Evolutionary conservation across 208 protist species (phyloP), one percentile per base, ranked within the genome.

Genomic region (Crithidia expoeki): DNA sequence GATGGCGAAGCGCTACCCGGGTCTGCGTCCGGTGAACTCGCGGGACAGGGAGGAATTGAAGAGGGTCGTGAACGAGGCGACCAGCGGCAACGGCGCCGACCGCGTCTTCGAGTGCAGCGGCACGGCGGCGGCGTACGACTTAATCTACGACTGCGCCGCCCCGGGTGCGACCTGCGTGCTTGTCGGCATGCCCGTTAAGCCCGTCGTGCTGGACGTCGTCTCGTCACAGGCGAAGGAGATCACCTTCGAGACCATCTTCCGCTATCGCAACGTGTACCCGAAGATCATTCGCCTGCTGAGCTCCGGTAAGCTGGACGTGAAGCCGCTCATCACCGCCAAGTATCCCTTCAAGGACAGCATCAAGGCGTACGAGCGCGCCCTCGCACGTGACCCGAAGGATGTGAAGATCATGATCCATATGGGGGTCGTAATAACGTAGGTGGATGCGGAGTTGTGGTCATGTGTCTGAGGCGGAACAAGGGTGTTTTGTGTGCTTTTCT

Each of bases 351-450:
- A 76, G 59, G 68, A 83, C 60, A 72, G 72, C 44, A 51, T 79
- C 25, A 68, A 83, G 53, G 81, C 81, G 7, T 86, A 86, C 66
- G 52, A 68, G 40, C 72, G 81, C 33, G 78, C 77, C 16, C 56
- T 82, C 44, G 42, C 79, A 47, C 72, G 71, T 32, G 38, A 68
- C 44, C 81, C 77, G 36, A 83, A 73, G 36, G 81, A 86, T 38
- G 62, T 86, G 33, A 86, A 83, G 50, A 86, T 86, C 40, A 76
- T 86, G 58, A 86, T 83, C 6, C 59, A 83, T 55, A 28, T 86
- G 72, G 77, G 75, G 2, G 30, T n/a, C n/a, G n/a, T n/a, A n/a
- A n/a, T n/a, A n/a, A n/a, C n/a, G n/a, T n/a, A n/a, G n/a, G n/a
- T n/a, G n/a, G 38, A 44, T 14, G 38, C 38, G 38, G 38, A 44